Evolutionary conservation across 805 yeast genomes (phyloP), one percentile per base, ranked within the genome.

Genomic region (Lipomyces kockii): DNA sequence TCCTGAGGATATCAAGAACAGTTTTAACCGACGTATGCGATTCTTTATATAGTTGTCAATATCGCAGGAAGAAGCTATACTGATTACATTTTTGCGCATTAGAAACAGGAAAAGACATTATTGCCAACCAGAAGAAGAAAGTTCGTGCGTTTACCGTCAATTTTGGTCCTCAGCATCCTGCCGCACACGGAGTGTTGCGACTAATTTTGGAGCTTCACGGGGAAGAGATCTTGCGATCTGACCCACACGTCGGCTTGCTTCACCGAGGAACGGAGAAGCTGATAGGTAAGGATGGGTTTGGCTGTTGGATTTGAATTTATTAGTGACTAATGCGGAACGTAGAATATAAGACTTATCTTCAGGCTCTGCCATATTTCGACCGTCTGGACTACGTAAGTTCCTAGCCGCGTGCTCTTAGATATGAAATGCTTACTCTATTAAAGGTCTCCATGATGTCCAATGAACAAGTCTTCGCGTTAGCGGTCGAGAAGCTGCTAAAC

Each of bases 91-190:
- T 29, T 37, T 20, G 35, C 22, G 32, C 29, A 29, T 3, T 52
- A 66, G 71, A 69, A 53, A 63, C 63, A 6, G 39, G 25, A 29
- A 37, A 27, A 9, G 71, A 69, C 32, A 60, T 69, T 29, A 49
- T 58, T 49, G 78, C 79, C 51, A 46, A 29, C 7, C 58, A 70
- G 46, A 65, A 65, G 29, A 74, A 75, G 66, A 80, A 90, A 78
- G 87, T 91, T 76, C 87, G 97, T 79, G 96, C 90, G 77, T 91
- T 91, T 82, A 91, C 97, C 60, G 87, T 91, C 77, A 91, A 91
- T 80, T 91, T 91, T 77, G 97, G 97, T 49, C 97, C 97, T 60
- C 97, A 91, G 81, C 97, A 91, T 82, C 97, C 97, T 29, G 97
- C 97, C 70, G 97, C 97, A 35, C 97, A 91, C 82, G 97, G 97